A percentile compares a stretch with the other conserved stretches of the same genome.
These are phyloP conservation scores for Irpex lacteus DNA, from an alignment of 1,284 basidiomycete species.

Conservation along the genomic window DNA sequence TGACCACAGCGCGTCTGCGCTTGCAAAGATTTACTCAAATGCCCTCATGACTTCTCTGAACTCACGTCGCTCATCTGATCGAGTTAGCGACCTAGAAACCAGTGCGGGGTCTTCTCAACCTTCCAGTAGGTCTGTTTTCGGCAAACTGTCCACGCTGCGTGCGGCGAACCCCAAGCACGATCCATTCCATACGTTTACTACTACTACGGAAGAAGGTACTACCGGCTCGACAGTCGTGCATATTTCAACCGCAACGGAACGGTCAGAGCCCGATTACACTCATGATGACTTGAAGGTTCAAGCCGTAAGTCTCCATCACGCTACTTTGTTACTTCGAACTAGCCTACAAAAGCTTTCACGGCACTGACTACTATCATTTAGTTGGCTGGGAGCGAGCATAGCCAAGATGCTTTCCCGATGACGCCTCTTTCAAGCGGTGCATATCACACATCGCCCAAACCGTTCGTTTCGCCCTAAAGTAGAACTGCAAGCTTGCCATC, in stretches of 20 bases:
- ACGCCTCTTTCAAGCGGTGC: background rate
- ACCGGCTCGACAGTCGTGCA: background rate
- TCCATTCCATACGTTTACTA: background rate
- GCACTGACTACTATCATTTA: background rate
- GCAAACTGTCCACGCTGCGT: background rate
- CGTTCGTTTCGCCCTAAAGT: too few relatives aligned
- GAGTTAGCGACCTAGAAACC: background rate
- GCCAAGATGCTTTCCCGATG: background rate
- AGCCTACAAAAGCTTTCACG: background rate
- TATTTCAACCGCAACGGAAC: background rate
- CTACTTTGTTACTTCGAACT: too few relatives aligned
- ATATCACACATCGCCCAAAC: too few relatives aligned
- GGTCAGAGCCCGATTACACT: background rate
- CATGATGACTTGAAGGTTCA: background rate
- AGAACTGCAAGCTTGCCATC: too few relatives aligned
- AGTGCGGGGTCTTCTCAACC: background rate
- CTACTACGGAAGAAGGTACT: background rate
- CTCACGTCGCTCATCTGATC: background rate
- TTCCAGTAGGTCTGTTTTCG: background rate
- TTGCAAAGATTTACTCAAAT: conserved; percentile 35
- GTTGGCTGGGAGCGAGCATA: background rate
- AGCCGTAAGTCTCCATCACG: background rate
- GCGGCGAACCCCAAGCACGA: background rate
- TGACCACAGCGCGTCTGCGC: conserved; percentile 24
- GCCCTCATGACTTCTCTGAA: conserved; percentile 24